Percentiles rank a stretch among this genome's conserved stretches.
These are phyloP conservation scores for Lactarius pseudohatsudake DNA, from an alignment of 768 basidiomycete species.

Conservation along the genomic window DNA sequence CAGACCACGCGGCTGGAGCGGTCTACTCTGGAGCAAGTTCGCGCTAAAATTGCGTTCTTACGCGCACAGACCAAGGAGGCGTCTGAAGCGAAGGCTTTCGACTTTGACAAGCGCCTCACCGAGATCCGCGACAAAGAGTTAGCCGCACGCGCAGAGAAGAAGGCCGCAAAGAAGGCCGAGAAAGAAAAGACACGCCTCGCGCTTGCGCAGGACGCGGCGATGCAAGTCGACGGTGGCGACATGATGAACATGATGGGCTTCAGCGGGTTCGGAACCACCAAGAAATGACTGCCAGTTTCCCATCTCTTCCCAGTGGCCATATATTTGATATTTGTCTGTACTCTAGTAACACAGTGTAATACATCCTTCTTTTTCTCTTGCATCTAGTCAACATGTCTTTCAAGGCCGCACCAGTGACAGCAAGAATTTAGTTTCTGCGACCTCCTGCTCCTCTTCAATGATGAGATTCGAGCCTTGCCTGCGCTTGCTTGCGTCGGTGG, in stretches of 20 bases:
- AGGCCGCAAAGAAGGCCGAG: slow-evolving; percentile 75
- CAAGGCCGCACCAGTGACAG: slow-evolving; percentile 63
- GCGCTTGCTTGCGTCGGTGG: slow-evolving; percentile 56
- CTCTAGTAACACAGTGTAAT: slow-evolving; percentile 37
- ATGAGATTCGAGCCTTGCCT: slow-evolving; percentile 51
- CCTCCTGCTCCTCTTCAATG: slow-evolving; percentile 85
- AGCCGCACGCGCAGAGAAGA: slow-evolving; percentile 66
- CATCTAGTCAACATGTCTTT: slow-evolving; percentile 19
- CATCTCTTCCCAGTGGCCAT: background rate
- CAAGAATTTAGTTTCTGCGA: slow-evolving; percentile 74
- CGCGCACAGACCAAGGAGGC: slow-evolving; percentile 86
- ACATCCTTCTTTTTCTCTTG: slow-evolving; percentile 28
- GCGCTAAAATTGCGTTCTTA: slow-evolving; percentile 81
- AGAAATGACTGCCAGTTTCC: slow-evolving; percentile 51
- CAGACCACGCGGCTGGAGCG: slow-evolving; percentile 91
- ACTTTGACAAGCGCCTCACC: slow-evolving; percentile 87
- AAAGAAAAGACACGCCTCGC: slow-evolving; percentile 71
- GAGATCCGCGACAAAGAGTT: slow-evolving; percentile 77
- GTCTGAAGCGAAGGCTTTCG: slow-evolving; percentile 84
- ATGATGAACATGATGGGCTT: slow-evolving; percentile 91
- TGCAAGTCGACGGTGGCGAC: slow-evolving; percentile 53
- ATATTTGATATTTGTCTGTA: slow-evolving; percentile 32
- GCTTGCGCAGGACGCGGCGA: slow-evolving; percentile 50
- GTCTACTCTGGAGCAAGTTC: slow-evolving; percentile 91
- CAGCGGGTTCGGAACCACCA: slow-evolving; percentile 83